These are phyloP conservation scores for Trichoderma afroharzianum DNA, from an alignment of 2,329 filamentous ascomycete genomes.

Conservation along the genomic window DNA sequence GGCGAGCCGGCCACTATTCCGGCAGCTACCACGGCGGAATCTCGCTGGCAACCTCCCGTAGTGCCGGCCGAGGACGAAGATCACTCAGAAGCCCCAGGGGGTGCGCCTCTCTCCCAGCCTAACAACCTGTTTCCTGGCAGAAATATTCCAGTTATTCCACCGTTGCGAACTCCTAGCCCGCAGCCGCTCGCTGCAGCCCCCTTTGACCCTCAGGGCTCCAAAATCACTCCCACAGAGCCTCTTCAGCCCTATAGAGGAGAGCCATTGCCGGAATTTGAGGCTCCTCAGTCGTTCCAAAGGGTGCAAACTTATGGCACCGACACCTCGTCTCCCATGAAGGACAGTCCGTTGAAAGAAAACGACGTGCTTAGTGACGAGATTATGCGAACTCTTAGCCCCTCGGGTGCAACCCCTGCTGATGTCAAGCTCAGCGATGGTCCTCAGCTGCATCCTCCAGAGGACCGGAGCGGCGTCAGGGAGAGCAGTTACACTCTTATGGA, in stretches of 20 bases:
- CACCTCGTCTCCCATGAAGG: constrained; percentile 53
- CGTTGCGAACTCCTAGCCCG: constrained; percentile 35
- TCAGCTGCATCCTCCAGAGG: constrained; percentile 22
- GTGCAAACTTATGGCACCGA: constrained; percentile 46
- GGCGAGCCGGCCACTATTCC: neutral
- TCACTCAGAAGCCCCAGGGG: neutral
- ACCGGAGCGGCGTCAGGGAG: constrained; percentile 37
- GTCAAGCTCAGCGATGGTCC: constrained; percentile 19
- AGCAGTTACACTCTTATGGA: constrained; percentile 63
- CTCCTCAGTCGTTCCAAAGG: constrained; percentile 36
- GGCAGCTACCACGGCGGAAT: neutral
- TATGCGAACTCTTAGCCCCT: constrained; percentile 61
- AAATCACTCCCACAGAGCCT: constrained; percentile 43
- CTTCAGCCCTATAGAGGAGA: constrained; percentile 41
- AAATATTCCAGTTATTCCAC: constrained; percentile 28
- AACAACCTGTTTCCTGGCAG: constrained; percentile 16
- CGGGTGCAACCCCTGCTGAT: constrained; percentile 26
- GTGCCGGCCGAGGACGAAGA: neutral
- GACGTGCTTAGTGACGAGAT: constrained; percentile 72
- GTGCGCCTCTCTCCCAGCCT: neutral
- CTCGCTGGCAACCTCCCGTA: neutral
- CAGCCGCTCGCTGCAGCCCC: constrained; percentile 4
- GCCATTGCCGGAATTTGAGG: constrained; percentile 34
- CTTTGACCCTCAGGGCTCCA: constrained; percentile 19
- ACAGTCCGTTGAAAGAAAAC: constrained; percentile 66